phyloP scores from a whole-genome alignment of 305 asterid genomes.

The Withania somnifera region DNA sequence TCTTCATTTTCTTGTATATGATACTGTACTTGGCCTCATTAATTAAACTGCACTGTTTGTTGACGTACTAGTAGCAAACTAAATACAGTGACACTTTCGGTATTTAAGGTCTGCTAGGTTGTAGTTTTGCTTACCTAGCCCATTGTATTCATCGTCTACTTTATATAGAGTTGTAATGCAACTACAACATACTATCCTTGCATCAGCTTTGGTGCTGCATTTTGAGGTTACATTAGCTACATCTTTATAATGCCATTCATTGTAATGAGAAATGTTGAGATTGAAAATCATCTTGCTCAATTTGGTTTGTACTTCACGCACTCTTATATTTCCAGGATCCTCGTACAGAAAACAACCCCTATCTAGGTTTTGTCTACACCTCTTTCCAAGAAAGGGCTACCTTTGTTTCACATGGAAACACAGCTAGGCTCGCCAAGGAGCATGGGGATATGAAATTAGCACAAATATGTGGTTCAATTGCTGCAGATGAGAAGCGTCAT shows the following conservation, averaged over 20 bases:
- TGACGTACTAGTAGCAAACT: not conserved
- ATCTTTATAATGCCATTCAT: not conserved
- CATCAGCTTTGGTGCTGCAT: not conserved
- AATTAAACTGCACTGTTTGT: not conserved
- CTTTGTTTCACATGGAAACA: slow-evolving; percentile 71
- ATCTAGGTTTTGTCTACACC: slow-evolving; percentile 74
- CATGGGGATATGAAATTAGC: slow-evolving; percentile 64
- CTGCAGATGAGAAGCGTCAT: slow-evolving; percentile 80
- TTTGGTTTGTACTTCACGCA: not conserved
- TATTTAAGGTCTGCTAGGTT: not conserved
- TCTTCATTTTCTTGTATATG: not conserved
- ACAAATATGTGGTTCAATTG: slow-evolving; percentile 71
- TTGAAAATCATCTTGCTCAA: not conserved
- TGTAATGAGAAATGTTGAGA: not conserved
- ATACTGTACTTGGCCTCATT: not conserved
- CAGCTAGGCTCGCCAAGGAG: slow-evolving; percentile 67
- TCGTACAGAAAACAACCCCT: slow-evolving; percentile 68
- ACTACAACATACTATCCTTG: not conserved
- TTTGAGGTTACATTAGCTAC: not conserved
- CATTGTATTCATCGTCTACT: not conserved
- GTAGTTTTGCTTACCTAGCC: not conserved
- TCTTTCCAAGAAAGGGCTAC: slow-evolving; percentile 24
- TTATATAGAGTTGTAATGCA: not conserved
- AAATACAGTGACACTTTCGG: not conserved
- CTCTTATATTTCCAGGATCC: slow-evolving; percentile 40